A percentile compares a stretch with the other conserved stretches of the same genome.
phyloP scores from a whole-genome alignment of 2,329 filamentous ascomycete species.

The Trichoderma afroharzianum region DNA sequence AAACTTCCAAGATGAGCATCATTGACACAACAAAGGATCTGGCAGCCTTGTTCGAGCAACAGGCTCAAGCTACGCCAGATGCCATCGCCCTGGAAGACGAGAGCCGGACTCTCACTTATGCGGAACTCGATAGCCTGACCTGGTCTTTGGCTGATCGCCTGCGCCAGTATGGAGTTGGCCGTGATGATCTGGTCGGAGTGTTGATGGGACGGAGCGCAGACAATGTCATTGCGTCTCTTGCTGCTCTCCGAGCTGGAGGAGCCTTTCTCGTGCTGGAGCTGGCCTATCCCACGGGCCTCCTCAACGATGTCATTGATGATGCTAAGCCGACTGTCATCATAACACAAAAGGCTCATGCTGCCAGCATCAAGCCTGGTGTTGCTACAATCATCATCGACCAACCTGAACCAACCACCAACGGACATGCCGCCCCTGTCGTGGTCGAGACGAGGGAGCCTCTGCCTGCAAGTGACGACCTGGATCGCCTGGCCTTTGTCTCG shows the following conservation, averaged over 20 bases:
- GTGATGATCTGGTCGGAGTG: slow-evolving; percentile 72
- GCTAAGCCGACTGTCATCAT: slow-evolving; percentile 67
- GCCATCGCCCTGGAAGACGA: slow-evolving; percentile 71
- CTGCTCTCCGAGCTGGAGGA: slow-evolving; percentile 72
- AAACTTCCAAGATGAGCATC: slow-evolving; percentile 50
- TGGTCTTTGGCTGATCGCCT: slow-evolving; percentile 61
- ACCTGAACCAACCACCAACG: slow-evolving; percentile 30
- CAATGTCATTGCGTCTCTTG: slow-evolving; percentile 75
- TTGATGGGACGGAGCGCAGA: slow-evolving; percentile 71
- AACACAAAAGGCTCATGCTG: slow-evolving; percentile 61
- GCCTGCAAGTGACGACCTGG: slow-evolving; percentile 64
- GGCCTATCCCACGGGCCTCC: slow-evolving; percentile 69
- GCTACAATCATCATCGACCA: slow-evolving; percentile 64
- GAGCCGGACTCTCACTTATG: slow-evolving; percentile 63
- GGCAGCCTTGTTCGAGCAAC: slow-evolving; percentile 65
- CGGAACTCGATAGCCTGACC: slow-evolving; percentile 66
- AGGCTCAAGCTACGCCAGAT: slow-evolving; percentile 66
- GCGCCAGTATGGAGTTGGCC: slow-evolving; percentile 63
- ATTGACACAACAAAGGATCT: slow-evolving; percentile 71
- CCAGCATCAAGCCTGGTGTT: slow-evolving; percentile 60
- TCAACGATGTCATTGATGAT: slow-evolving; percentile 75
- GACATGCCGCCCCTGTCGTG: slow-evolving; percentile 26
- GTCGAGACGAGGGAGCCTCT: slow-evolving; percentile 46
- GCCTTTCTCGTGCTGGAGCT: slow-evolving; percentile 78
- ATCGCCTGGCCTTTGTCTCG: slow-evolving; percentile 73